Conservation (phyloP, 1,139 yeast genomes). For the Yamadazyma taylorii region DNA sequence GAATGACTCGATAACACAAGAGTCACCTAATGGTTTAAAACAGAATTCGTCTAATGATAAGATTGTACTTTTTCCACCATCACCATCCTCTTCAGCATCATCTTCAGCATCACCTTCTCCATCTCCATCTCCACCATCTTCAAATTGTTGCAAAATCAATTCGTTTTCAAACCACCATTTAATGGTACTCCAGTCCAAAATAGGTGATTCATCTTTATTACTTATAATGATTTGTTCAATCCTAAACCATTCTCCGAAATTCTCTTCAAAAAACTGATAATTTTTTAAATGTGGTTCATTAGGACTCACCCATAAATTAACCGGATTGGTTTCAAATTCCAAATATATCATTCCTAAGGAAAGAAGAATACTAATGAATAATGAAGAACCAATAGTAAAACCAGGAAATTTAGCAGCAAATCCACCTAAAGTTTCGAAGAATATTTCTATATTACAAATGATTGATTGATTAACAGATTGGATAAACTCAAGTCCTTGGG, state of each 20-base stretch:
- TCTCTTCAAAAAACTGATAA: slow-evolving; percentile 67
- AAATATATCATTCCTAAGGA: slow-evolving; percentile 55
- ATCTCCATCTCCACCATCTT: too few relatives aligned
- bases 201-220: slow-evolving; percentile 56
- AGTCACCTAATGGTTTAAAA: slow-evolving; percentile 73
- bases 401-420: slow-evolving; percentile 62
- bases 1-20: slow-evolving; percentile 87
- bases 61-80: slow-evolving; percentile 12
- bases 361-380: slow-evolving; percentile 44
- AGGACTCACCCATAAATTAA: slow-evolving; percentile 87
- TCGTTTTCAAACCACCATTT: slow-evolving; percentile 91
- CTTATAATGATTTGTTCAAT: slow-evolving; percentile 82
- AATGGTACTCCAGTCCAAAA: slow-evolving; percentile 63
- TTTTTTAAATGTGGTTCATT: slow-evolving; percentile 69
- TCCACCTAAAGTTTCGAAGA: slow-evolving; percentile 49
- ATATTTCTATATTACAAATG: slow-evolving; percentile 20
- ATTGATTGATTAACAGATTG: slow-evolving; percentile 16
- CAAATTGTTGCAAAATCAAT: slow-evolving; percentile 42
- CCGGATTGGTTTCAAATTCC: slow-evolving; percentile 74
- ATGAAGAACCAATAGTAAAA: slow-evolving; percentile 47
- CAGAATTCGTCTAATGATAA: slow-evolving; percentile 66
- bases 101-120: too few relatives aligned
- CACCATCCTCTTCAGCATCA: too few relatives aligned
- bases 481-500: slow-evolving; percentile 7
- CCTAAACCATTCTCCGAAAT: slow-evolving; percentile 91